phyloP scores from a whole-genome alignment of 2,329 filamentous ascomycete species.

The Ophiocordyceps unilateralis region DNA sequence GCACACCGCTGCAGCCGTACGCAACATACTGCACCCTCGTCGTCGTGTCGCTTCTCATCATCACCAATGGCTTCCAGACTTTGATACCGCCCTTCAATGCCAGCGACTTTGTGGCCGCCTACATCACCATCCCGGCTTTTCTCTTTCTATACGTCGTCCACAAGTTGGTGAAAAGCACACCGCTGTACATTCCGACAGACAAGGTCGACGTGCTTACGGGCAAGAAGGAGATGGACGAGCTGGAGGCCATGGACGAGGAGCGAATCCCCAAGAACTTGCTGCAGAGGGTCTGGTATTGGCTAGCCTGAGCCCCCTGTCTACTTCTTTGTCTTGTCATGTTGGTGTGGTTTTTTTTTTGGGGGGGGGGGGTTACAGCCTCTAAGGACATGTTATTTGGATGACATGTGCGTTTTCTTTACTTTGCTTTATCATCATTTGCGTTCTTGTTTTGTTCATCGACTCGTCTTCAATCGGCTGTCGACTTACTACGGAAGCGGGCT shows the following conservation, averaged over 20 bases:
- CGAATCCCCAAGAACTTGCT: slow-evolving; percentile 31
- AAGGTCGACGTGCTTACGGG: slow-evolving; percentile 40
- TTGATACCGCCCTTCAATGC: slow-evolving; percentile 53
- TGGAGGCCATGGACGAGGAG: slow-evolving; percentile 28
- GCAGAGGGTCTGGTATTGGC: slow-evolving; percentile 38
- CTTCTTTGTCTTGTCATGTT: background rate
- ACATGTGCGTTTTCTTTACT: too few species aligned
- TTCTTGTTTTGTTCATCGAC: too few species aligned
- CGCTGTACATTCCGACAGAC: slow-evolving; percentile 20
- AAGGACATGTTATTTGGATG: too few species aligned
- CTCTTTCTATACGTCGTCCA: slow-evolving; percentile 42
- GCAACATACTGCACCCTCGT: slow-evolving; percentile 43
- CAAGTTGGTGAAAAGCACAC: slow-evolving; percentile 32
- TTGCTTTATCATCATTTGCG: background rate
- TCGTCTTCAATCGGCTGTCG: background rate
- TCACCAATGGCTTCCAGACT: slow-evolving; percentile 61
- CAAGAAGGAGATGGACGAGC: slow-evolving; percentile 44
- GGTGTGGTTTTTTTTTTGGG: background rate
- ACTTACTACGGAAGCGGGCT: background rate
- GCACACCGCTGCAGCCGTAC: slow-evolving; percentile 40
- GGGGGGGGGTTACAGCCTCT: too few species aligned
- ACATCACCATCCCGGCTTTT: slow-evolving; percentile 46
- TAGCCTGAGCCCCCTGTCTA: slow-evolving; percentile 19
- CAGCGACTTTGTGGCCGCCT: slow-evolving; percentile 45
- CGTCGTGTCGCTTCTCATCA: slow-evolving; percentile 40